phyloP scores from a whole-genome alignment of 257 asterid genomes.

The Fraxinus pennsylvanica region DNA sequence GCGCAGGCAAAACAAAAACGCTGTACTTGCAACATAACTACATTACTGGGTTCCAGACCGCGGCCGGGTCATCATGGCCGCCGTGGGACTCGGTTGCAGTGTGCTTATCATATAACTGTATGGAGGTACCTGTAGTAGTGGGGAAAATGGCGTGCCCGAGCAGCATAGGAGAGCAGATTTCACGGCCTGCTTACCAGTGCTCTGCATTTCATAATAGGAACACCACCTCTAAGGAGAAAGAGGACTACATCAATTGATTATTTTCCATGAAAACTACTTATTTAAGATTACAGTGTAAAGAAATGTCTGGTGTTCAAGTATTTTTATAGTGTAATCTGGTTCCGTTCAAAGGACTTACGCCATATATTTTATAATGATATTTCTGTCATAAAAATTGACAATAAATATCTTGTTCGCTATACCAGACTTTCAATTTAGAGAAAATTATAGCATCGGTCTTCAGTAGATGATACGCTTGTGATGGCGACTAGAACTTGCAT shows the following conservation, averaged over 20 bases:
- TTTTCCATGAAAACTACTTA: background rate
- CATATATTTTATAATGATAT: background rate
- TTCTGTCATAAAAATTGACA: background rate
- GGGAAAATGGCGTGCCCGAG: conserved; percentile 64
- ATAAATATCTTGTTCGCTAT: too few relatives aligned
- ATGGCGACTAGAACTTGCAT: too few relatives aligned
- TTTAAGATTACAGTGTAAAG: background rate
- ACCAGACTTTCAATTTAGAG: too few relatives aligned
- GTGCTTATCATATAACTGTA: conserved; percentile 69
- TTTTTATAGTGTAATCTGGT: background rate
- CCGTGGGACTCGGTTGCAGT: conserved; percentile 62
- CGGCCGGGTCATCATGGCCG: conserved; percentile 27
- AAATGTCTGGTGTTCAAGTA: background rate
- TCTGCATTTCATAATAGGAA: conserved; percentile 29
- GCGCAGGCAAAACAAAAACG: conserved; percentile 50
- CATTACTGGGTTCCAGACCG: conserved; percentile 54
- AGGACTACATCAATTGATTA: background rate
- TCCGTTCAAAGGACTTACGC: background rate
- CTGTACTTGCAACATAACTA: conserved; percentile 74
- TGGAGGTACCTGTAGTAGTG: conserved; percentile 41
- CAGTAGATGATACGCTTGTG: too few relatives aligned
- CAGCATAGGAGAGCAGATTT: conserved; percentile 59
- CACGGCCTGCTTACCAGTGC: conserved; percentile 73
- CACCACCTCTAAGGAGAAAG: background rate
- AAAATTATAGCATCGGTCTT: too few relatives aligned